phyloP scores from a whole-genome alignment of 106 monocot species.

The Dioscorea dumetorum region DNA sequence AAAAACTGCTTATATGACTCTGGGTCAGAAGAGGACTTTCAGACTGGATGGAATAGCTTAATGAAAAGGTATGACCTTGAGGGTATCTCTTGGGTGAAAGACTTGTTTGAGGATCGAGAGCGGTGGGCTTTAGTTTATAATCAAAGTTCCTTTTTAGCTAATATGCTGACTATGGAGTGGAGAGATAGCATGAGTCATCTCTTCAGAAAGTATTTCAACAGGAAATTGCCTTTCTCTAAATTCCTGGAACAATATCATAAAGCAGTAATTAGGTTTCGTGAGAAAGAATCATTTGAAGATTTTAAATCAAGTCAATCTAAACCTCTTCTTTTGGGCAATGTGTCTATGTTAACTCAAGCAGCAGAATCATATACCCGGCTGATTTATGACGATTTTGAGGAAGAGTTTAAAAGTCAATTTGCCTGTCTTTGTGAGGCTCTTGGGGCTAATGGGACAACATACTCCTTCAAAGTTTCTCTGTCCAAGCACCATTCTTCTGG shows the following conservation, averaged over 20 bases:
- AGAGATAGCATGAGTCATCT: conserved; percentile 30
- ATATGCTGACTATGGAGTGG: conserved; percentile 28
- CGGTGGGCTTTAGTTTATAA: conserved; percentile 40
- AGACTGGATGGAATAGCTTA: conserved; percentile 23
- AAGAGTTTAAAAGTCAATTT: conserved; percentile 32
- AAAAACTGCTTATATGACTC: conserved; percentile 32
- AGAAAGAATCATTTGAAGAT: conserved; percentile 37
- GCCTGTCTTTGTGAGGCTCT: conserved; percentile 34
- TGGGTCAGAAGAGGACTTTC: conserved; percentile 30
- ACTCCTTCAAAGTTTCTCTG: conserved; percentile 27
- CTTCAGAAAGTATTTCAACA: conserved; percentile 32
- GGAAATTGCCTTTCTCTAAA: conserved; percentile 30
- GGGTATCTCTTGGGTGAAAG: conserved; percentile 25
- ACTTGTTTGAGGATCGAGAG: conserved; percentile 25
- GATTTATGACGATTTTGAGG: conserved; percentile 37
- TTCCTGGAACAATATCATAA: conserved; percentile 34
- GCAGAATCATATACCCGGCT: conserved; percentile 41
- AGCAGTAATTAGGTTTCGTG: conserved; percentile 17
- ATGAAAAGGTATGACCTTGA: conserved; percentile 33
- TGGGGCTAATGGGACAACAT: conserved; percentile 14
- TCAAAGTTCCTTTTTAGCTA: conserved; percentile 28
- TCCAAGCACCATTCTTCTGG: conserved; percentile 17
- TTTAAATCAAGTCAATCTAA: conserved; percentile 41
- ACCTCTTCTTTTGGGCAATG: conserved; percentile 27
- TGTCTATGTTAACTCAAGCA: conserved; percentile 34